Base-by-base conservation (phyloP, 208 protist species). In the Trypanosoma lewisi region DNA sequence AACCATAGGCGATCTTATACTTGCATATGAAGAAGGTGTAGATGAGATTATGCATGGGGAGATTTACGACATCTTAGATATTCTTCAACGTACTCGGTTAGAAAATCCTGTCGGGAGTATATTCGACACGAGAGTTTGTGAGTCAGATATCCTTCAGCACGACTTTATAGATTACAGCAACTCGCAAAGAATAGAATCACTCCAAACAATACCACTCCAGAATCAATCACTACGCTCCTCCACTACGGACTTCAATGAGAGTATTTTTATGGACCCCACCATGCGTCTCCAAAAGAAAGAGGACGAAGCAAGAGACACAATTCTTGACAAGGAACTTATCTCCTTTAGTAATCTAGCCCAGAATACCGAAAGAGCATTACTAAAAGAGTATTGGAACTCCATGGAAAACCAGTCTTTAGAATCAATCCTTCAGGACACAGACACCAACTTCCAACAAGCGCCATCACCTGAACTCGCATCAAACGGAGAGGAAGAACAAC, bases 41-140 rank as follows among this genome's bases (percentile, higher is more conserved):
- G 59, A 75, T 5, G 0, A 48, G 14, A 69, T 69, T 12, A 66
- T 56, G 51, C 52, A 63, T 63, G 30, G 34, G 25, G 69, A 75
- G 41, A 65, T 75, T 23, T 47, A 69, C 21, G 28, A 33, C 28
- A 60, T 75, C 12, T 49, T 75, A 42, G 42, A 33, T 30, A 19
- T 63, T 25, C n/a, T 75, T 33, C 16, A 55, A 16, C 5, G 51
- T 52, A 30, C 8, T 14, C 36, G 47, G 6, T 21, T 14, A 19
- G 11, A 16, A 17, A 37, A 28, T 4, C 0, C 5, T 19, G 19
- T 28, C 48, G 17, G 39, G 2, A 23, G 19, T 21, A 0, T 19
- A 21, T 37, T 19, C 25, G 25, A 61, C 2, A 9, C 45, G 34
- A 39, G 11, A 39, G 7, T 39, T 39, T 11, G 11, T 11, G 11